Conservation (phyloP, 1,139 yeast species). For the Suhomyces ambrosiae region DNA sequence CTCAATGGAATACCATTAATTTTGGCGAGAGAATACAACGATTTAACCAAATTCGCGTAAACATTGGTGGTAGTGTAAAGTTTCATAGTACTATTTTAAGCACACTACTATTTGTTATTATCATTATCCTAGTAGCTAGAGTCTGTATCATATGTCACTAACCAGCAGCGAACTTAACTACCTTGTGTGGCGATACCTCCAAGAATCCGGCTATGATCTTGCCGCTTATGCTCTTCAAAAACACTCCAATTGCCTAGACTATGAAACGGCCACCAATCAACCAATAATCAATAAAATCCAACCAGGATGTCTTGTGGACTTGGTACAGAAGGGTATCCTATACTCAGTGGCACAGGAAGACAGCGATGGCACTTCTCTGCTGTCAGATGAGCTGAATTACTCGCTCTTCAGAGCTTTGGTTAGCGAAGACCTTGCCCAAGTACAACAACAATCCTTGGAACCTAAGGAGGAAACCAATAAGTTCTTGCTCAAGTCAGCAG, state of each 20-base stretch:
- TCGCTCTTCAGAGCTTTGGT: constrained; percentile 37
- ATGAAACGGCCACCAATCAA: constrained; percentile 52
- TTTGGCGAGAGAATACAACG: not conserved
- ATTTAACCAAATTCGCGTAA: too few species aligned
- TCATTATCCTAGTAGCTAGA: too few species aligned
- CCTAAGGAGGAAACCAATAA: constrained; percentile 7
- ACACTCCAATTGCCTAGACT: constrained; percentile 63
- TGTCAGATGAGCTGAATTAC: constrained; percentile 21
- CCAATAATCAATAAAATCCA: constrained; percentile 50
- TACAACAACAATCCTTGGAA: not conserved
- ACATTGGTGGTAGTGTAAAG: not conserved
- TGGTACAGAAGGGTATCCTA: constrained; percentile 84
- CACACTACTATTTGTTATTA: too few species aligned
- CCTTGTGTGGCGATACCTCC: constrained; percentile 89
- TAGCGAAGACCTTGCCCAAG: constrained; percentile 21
- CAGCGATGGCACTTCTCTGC: constrained; percentile 11
- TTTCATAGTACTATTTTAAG: too few species aligned
- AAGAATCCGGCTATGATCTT: constrained; percentile 81
- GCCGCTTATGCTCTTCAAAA: constrained; percentile 83
- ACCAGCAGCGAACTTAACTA: constrained; percentile 87
- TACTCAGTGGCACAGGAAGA: constrained; percentile 49
- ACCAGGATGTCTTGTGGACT: constrained; percentile 75
- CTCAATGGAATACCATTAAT: too few species aligned
- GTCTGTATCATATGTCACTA: too few species aligned
- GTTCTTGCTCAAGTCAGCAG: constrained; percentile 21